phyloP scores from a whole-genome alignment of 345 rosid species.

The Corymbia maculata region DNA sequence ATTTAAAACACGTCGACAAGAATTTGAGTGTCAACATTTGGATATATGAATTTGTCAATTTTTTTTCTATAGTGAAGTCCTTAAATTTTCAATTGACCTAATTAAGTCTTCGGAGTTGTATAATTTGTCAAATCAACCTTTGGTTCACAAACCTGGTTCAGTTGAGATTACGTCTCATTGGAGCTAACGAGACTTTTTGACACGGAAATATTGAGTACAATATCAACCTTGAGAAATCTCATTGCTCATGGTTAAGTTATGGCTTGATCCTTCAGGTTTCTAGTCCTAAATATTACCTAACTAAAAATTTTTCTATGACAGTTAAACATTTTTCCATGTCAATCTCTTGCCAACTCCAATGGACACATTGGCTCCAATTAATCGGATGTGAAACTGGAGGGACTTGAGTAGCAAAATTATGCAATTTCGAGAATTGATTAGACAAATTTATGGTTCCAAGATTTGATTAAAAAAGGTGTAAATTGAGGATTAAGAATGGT shows the following conservation, averaged over 20 bases:
- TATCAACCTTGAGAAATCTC: neutral
- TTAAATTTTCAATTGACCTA: neutral
- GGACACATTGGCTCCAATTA: neutral
- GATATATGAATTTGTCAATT: neutral
- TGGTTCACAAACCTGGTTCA: neutral
- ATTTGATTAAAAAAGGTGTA: neutral
- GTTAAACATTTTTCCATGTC: neutral
- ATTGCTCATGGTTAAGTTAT: neutral
- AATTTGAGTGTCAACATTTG: neutral
- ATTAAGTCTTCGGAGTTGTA: no score
- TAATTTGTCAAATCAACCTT: neutral
- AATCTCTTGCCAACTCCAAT: neutral
- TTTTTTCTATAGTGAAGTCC: neutral
- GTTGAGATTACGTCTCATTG: neutral
- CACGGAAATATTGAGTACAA: neutral
- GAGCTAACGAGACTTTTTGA: neutral
- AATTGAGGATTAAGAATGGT: neutral
- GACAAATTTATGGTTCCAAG: neutral
- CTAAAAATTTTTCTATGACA: no score
- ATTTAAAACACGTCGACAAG: no score
- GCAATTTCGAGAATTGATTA: neutral
- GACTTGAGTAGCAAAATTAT: neutral
- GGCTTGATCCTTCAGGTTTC: neutral
- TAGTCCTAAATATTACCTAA: neutral
- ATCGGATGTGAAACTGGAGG: neutral